These are phyloP conservation scores for Exsudoporus frostii DNA, from an alignment of 768 basidiomycete genomes.

Conservation along the genomic window DNA sequence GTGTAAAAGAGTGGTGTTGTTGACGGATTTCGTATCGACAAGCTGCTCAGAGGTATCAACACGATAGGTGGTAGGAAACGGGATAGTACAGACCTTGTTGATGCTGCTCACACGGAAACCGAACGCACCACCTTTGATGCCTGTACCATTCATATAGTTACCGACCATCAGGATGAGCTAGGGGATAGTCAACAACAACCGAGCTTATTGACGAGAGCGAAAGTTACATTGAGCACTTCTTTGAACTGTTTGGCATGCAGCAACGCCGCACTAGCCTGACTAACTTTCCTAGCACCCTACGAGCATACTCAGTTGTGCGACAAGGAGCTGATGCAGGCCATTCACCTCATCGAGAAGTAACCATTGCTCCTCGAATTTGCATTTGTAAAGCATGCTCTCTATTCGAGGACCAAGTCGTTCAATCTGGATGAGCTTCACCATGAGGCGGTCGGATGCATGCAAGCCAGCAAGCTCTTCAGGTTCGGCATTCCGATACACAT, in stretches of 20 bases:
- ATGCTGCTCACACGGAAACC: constrained; percentile 97
- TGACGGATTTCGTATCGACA: constrained; percentile 95
- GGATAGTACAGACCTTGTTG: constrained; percentile 66
- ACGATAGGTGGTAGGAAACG: neutral
- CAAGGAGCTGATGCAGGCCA: neutral
- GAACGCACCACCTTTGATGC: constrained; percentile 93
- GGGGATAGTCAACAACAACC: neutral
- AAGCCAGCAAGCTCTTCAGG: constrained; percentile 81
- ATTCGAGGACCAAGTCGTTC: constrained; percentile 84
- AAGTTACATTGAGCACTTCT: constrained; percentile 73
- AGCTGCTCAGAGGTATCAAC: constrained; percentile 48
- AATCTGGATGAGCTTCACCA: constrained; percentile 96
- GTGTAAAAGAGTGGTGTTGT: constrained; percentile 91
- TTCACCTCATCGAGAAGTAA: constrained; percentile 75
- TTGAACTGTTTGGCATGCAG: constrained; percentile 85
- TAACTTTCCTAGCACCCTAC: constrained; percentile 78
- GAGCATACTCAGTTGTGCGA: constrained; percentile 4
- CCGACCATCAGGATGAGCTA: constrained; percentile 91
- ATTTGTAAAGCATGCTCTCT: constrained; percentile 93
- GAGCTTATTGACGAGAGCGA: constrained; percentile 18
- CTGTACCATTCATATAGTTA: constrained; percentile 98
- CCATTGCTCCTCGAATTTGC: constrained; percentile 84
- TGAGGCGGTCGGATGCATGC: constrained; percentile 93
- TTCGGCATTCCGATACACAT: constrained; percentile 83
- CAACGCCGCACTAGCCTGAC: constrained; percentile 76